Percentiles rank a stretch among this genome's conserved stretches.
Conservation (phyloP, 2,329 filamentous ascomycete genomes). For the Venturia aucupariae region DNA sequence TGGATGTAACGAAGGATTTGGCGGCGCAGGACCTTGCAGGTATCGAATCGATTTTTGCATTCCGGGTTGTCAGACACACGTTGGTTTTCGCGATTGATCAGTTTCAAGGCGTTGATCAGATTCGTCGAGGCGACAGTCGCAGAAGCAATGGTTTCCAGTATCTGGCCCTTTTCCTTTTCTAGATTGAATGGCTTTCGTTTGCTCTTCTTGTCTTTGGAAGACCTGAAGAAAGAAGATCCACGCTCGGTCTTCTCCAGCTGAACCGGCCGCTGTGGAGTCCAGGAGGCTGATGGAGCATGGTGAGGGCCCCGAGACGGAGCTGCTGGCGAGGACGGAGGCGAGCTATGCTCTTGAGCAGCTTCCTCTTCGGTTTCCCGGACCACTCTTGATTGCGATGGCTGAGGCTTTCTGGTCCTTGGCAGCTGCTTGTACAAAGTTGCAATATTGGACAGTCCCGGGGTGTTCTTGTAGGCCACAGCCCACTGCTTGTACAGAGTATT, state of each 20-base stretch:
- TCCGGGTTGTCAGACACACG: slow-evolving; percentile 76
- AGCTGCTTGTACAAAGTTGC: slow-evolving; percentile 67
- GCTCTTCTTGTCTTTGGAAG: slow-evolving; percentile 42
- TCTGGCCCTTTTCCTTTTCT: slow-evolving; percentile 75
- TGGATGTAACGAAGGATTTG: slow-evolving; percentile 90
- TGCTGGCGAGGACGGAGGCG: slow-evolving; percentile 23
- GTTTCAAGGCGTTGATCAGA: slow-evolving; percentile 74
- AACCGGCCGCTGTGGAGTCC: slow-evolving; percentile 16
- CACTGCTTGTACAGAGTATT: slow-evolving; percentile 79
- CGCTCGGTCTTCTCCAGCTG: slow-evolving; percentile 22
- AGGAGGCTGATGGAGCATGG: slow-evolving; percentile 11
- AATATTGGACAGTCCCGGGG: slow-evolving; percentile 69
- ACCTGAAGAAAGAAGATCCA: slow-evolving; percentile 36
- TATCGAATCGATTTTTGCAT: slow-evolving; percentile 70
- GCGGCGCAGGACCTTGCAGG: slow-evolving; percentile 74
- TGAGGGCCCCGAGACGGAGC: slow-evolving; percentile 17
- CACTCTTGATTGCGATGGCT: slow-evolving; percentile 68
- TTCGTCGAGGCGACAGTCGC: slow-evolving; percentile 87
- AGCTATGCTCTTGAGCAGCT: slow-evolving; percentile 48
- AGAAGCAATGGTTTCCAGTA: slow-evolving; percentile 82
- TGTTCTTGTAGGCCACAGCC: slow-evolving; percentile 72
- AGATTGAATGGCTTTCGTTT: slow-evolving; percentile 63
- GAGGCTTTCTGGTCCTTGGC: slow-evolving; percentile 51
- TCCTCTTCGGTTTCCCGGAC: slow-evolving; percentile 70
- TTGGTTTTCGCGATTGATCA: slow-evolving; percentile 81